phyloP scores from a whole-genome alignment of 306 rosid genomes.

The Pterocarpus macrocarpus region DNA sequence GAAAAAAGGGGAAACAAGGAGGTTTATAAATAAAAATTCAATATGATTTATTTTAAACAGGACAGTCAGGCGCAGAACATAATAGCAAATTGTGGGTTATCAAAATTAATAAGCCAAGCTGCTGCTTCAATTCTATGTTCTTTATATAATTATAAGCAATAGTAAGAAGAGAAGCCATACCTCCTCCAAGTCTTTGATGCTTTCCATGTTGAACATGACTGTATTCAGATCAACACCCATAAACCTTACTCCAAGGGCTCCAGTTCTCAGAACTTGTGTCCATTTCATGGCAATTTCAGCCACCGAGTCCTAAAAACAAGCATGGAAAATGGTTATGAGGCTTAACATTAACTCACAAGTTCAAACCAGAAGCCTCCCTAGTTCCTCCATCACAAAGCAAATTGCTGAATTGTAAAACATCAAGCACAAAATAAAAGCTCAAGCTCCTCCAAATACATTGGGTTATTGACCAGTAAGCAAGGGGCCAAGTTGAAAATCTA shows the following conservation, averaged over 20 bases:
- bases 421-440: neutral
- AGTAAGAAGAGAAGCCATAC: conserved; percentile 50
- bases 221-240: conserved; percentile 84
- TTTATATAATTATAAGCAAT: neutral
- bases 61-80: conserved; percentile 1
- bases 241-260: conserved; percentile 74
- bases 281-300: conserved; percentile 83
- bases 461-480: neutral
- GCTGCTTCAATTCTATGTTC: neutral
- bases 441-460: neutral
- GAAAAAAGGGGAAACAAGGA: neutral
- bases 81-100: conserved; percentile 26
- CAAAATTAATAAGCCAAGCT: neutral
- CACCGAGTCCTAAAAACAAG: conserved; percentile 71
- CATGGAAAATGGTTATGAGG: conserved; percentile 1
- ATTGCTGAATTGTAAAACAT: conserved; percentile 4
- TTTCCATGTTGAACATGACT: conserved; percentile 89
- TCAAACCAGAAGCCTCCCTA: conserved; percentile 24
- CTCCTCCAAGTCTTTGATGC: conserved; percentile 76
- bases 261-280: conserved; percentile 84
- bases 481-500: neutral
- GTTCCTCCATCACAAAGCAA: conserved; percentile 34
- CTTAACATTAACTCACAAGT: conserved; percentile 25
- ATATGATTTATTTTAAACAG: neutral
- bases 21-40: conserved; percentile 5